phyloP scores from a whole-genome alignment of 768 basidiomycete genomes.

The Leccinum boreale region DNA sequence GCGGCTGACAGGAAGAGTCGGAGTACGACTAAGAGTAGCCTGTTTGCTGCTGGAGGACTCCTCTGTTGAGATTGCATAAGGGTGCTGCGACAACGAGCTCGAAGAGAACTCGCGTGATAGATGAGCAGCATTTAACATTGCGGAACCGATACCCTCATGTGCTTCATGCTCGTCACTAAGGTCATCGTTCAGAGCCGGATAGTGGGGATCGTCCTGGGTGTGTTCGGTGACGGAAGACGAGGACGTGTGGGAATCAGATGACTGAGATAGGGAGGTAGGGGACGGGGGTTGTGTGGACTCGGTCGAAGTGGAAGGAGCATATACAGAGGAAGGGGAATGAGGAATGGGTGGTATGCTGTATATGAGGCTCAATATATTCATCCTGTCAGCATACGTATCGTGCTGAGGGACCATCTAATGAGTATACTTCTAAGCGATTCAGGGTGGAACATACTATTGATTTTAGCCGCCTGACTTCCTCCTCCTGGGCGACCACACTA shows the following conservation, averaged over 20 bases:
- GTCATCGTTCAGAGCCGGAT: constrained; percentile 18
- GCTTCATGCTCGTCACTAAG: constrained; percentile 35
- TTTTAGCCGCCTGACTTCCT: constrained; percentile 81
- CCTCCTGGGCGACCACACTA: constrained; percentile 86
- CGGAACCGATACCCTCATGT: constrained; percentile 44
- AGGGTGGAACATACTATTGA: constrained; percentile 69
- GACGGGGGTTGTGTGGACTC: constrained; percentile 38
- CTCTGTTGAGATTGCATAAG: constrained; percentile 48
- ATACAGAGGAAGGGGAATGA: constrained; percentile 55
- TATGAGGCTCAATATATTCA: constrained; percentile 88
- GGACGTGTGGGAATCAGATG: constrained; percentile 50
- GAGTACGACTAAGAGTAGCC: constrained; percentile 30
- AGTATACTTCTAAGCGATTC: constrained; percentile 12
- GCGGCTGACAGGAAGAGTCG: constrained; percentile 34
- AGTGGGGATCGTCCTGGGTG: constrained; percentile 36
- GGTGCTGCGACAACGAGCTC: constrained; percentile 35
- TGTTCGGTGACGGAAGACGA: constrained; percentile 41
- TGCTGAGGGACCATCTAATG: constrained; percentile 49
- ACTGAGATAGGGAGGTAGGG: constrained; percentile 32
- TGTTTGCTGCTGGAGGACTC: constrained; percentile 30
- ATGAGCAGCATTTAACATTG: constrained; percentile 37
- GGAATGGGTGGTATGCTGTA: constrained; percentile 82
- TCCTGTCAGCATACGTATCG: constrained; percentile 92
- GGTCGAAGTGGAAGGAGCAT: constrained; percentile 40
- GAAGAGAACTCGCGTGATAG: constrained; percentile 29